phyloP scores from a whole-genome alignment of 805 yeast species.

The Kuraishia ogatae region DNA sequence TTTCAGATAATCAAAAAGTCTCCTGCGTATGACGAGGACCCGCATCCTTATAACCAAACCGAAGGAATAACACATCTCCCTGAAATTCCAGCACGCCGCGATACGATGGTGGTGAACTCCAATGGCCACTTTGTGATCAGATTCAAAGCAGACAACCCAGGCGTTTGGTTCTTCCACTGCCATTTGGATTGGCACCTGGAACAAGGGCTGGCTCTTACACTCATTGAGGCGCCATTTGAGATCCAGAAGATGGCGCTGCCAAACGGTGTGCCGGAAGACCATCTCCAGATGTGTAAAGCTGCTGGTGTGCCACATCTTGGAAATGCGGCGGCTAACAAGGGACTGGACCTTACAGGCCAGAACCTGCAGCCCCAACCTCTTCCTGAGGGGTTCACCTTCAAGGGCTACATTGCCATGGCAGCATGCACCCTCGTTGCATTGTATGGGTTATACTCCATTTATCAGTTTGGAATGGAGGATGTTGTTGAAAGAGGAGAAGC shows the following conservation, averaged over 20 bases:
- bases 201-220: slow-evolving; percentile 81
- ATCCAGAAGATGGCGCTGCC: slow-evolving; percentile 21
- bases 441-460: slow-evolving; percentile 51
- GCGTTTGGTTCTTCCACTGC: slow-evolving; percentile 98
- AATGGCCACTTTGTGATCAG: slow-evolving; percentile 63
- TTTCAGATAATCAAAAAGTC: slow-evolving; percentile 57
- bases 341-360: slow-evolving; percentile 49
- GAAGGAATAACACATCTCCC: slow-evolving; percentile 30
- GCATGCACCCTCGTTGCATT: slow-evolving; percentile 48
- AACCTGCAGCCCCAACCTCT: slow-evolving; percentile 50
- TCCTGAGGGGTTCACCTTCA: slow-evolving; percentile 62
- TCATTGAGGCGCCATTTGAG: slow-evolving; percentile 61
- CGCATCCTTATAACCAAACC: slow-evolving; percentile 39
- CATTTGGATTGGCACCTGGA: slow-evolving; percentile 97
- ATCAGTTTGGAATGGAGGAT: slow-evolving; percentile 60
- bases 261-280: slow-evolving; percentile 34
- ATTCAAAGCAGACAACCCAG: slow-evolving; percentile 84
- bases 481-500: slow-evolving; percentile 14
- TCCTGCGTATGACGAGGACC: slow-evolving; percentile 41
- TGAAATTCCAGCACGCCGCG: slow-evolving; percentile 56
- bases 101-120: slow-evolving; percentile 59
- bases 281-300: slow-evolving; percentile 37
- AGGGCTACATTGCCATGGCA: slow-evolving; percentile 58
- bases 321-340: slow-evolving; percentile 54
- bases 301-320: slow-evolving; percentile 42